Base-by-base conservation (phyloP, 305 asterid genomes). In the Fraxinus latifolia region DNA sequence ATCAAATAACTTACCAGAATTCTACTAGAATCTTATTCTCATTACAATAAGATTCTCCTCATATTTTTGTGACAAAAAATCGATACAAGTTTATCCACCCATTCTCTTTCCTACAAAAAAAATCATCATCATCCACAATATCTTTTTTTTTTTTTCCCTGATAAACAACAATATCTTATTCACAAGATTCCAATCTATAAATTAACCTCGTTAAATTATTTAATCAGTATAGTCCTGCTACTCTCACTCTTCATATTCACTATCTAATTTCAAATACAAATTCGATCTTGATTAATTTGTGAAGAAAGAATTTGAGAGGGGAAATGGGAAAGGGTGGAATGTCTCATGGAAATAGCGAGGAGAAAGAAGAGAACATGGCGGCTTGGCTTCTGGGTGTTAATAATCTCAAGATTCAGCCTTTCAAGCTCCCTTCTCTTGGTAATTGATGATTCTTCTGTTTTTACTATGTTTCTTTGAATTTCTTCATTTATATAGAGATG, bases 311-410 rank as follows among this genome's bases (percentile, higher is more conserved):
- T 19, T 25, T 7, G 44, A 29, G 58, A 29, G 7, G 31, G 11
- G 33, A 81, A 74, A 89, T 89, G 93, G 92, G 92, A 5, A 89
- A 91, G 80, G 91, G 89, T 55, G 91, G 93, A 60, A 87, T 82
- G 89, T 89, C 91, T 70, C 90, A 50, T 81, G 91, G 88, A 73
- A 76, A 36, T 53, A 42, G 15, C 7, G 86, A 74, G 2, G 83
- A 84, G 44, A 91, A 84, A 81, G 92, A 85, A 77, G 92, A 83
- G 67, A 93, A 93, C 84, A 89, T 93, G 97, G 97, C 94, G 32
- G 97, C 97, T 77, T 91, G 97, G 96, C 97, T 93, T 82, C 87
- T 90, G 71, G 95, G 94, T 42, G 88, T 86, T 47, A 90, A 90
- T 78, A 83, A 86, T 68, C 88, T 93, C 89, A 89, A 90, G 88